Percentiles rank a stretch among this genome's conserved stretches.
These are phyloP conservation scores for Cornus kousa DNA, from an alignment of 148 eudicot genomes.

Conservation along the genomic window DNA sequence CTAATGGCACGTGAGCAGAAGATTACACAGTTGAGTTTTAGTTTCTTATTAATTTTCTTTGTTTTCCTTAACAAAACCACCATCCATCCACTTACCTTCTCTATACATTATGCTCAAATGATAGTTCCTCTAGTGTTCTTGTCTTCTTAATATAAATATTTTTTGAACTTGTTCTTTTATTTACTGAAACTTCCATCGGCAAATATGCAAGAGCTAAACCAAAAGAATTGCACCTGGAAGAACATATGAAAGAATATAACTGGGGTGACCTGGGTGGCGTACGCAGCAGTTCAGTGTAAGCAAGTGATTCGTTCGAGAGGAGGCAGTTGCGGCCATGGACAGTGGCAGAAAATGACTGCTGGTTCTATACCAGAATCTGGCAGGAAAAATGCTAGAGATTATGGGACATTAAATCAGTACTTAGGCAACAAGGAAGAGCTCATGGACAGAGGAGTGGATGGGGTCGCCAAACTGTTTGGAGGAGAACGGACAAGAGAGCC, in stretches of 20 bases:
- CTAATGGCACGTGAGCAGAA: constrained; percentile 39
- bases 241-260: constrained; percentile 30
- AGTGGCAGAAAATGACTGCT: constrained; percentile 45
- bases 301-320: constrained; percentile 46
- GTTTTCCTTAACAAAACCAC: too few relatives aligned
- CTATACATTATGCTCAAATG: neutral
- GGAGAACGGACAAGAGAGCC: constrained; percentile 45
- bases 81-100: too few relatives aligned
- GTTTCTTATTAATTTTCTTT: too few relatives aligned
- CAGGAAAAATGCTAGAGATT: constrained; percentile 23
- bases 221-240: constrained; percentile 25
- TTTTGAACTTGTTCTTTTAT: constrained; percentile 7
- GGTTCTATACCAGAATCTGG: constrained; percentile 30
- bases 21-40: constrained; percentile 51
- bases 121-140: neutral
- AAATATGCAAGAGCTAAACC: constrained; percentile 40
- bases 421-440: constrained; percentile 54
- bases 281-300: constrained; percentile 25
- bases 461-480: constrained; percentile 59
- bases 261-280: constrained; percentile 35
- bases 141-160: neutral
- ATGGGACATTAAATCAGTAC: constrained; percentile 36
- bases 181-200: constrained; percentile 53
- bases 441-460: constrained; percentile 58
- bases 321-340: constrained; percentile 59